A percentile compares a stretch with the other conserved stretches of the same genome.
These are phyloP conservation scores for Neurospora discreta DNA, from an alignment of 495 filamentous ascomycete species.

Conservation along the genomic window DNA sequence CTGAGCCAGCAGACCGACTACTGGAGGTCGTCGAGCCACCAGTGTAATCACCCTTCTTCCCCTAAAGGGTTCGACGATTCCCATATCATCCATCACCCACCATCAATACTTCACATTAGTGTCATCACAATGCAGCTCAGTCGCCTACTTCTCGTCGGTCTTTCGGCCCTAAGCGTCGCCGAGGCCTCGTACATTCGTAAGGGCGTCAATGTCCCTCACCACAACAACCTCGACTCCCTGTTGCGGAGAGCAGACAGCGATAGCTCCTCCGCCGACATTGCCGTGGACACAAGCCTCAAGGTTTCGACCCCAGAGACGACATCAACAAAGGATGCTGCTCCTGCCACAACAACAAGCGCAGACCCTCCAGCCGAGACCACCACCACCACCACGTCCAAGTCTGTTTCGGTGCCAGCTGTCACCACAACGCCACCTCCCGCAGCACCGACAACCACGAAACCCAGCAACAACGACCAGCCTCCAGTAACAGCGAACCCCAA, in stretches of 20 bases:
- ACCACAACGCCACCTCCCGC: slow-evolving; percentile 2
- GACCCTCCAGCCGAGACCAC: neutral
- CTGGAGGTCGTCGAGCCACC: neutral
- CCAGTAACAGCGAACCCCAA: neutral
- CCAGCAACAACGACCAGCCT: slow-evolving; percentile 3
- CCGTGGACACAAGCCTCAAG: neutral
- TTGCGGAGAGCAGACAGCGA: slow-evolving; percentile 5
- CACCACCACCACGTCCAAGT: neutral
- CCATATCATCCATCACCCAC: neutral
- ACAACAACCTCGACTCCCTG: neutral
- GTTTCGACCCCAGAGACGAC: neutral
- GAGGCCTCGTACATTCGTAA: slow-evolving; percentile 25
- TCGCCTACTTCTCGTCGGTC: slow-evolving; percentile 27
- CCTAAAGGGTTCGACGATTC: neutral
- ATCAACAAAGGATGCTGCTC: neutral
- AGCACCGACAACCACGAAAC: slow-evolving; percentile 1
- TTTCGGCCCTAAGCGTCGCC: slow-evolving; percentile 29
- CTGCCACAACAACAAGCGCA: neutral
- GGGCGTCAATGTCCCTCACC: slow-evolving; percentile 5
- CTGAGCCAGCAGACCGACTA: neutral
- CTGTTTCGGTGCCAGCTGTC: slow-evolving; percentile 1
- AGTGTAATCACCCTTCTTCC: neutral
- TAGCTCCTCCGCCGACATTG: slow-evolving; percentile 2
- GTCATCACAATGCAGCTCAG: slow-evolving; percentile 29
- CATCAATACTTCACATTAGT: slow-evolving; percentile 5